Conservation (phyloP, 495 filamentous ascomycete species). For the Tuber microsphaerosporum region DNA sequence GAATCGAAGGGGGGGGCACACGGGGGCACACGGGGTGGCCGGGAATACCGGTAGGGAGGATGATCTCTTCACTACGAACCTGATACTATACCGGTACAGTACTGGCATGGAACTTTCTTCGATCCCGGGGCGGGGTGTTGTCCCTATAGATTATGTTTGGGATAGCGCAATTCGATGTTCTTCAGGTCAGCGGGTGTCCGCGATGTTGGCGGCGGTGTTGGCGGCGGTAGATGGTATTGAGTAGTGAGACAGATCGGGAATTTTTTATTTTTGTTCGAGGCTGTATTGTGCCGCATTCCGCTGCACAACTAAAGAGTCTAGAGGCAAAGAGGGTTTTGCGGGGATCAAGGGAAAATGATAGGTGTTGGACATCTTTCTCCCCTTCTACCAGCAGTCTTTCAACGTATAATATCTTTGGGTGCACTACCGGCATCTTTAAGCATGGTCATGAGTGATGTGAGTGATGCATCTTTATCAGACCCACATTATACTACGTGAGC, state of each 20-base stretch:
- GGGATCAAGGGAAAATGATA: background rate
- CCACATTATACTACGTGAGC: background rate
- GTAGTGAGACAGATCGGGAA: background rate
- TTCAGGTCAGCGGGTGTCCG: background rate
- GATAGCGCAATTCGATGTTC: background rate
- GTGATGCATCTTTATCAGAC: background rate
- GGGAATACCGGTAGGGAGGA: background rate
- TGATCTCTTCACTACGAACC: background rate
- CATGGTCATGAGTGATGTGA: background rate
- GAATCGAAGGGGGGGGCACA: background rate
- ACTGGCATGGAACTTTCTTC: background rate
- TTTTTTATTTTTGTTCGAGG: conserved; percentile 1
- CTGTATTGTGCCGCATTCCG: background rate
- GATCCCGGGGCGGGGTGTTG: background rate
- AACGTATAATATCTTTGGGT: background rate
- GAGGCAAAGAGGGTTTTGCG: background rate
- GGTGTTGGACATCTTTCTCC: background rate
- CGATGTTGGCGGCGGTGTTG: background rate
- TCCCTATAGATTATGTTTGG: background rate
- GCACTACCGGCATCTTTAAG: background rate
- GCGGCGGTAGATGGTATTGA: too few species aligned
- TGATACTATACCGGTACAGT: background rate
- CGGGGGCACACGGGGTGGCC: background rate
- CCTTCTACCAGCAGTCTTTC: background rate
- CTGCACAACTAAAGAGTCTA: background rate